Evolutionary conservation across 805 yeast genomes (phyloP).

Genomic region (Trichomonascus vanleenenianus): DNA sequence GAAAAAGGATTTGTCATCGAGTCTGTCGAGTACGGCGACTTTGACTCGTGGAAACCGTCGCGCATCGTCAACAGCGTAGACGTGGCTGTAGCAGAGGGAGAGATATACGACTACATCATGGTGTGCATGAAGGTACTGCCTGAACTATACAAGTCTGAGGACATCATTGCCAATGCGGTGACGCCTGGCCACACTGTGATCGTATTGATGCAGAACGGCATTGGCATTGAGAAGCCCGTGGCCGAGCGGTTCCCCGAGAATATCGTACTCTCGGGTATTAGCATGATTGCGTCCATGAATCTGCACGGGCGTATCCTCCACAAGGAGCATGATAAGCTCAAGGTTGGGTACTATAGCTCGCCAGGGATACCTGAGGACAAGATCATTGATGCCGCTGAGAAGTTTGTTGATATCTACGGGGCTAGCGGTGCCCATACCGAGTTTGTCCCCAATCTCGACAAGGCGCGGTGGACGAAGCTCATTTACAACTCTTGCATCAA

Average conservation of each 20-base stretch:
- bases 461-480: slow-evolving; percentile 57
- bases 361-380: slow-evolving; percentile 16
- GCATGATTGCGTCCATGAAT: slow-evolving; percentile 54
- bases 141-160: slow-evolving; percentile 48
- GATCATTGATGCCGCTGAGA: slow-evolving; percentile 31
- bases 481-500: slow-evolving; percentile 64
- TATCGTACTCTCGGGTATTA: slow-evolving; percentile 53
- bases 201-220: slow-evolving; percentile 58
- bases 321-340: slow-evolving; percentile 41
- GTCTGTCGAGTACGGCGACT: slow-evolving; percentile 54
- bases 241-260: slow-evolving; percentile 43
- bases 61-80: slow-evolving; percentile 31
- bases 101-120: slow-evolving; percentile 49
- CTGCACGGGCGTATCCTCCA: slow-evolving; percentile 43
- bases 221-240: slow-evolving; percentile 53
- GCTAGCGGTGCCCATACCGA: slow-evolving; percentile 36
- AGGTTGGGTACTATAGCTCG: slow-evolving; percentile 47
- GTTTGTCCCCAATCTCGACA: slow-evolving; percentile 40
- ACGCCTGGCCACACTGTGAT: slow-evolving; percentile 39
- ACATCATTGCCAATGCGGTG: slow-evolving; percentile 44
- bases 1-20: slow-evolving; percentile 50
- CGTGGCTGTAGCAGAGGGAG: slow-evolving; percentile 36
- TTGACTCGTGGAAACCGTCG: slow-evolving; percentile 49
- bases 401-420: slow-evolving; percentile 40
- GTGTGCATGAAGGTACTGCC: slow-evolving; percentile 61